Base-by-base conservation (phyloP, 2,329 filamentous ascomycete species). In the Didymella keratinophila region DNA sequence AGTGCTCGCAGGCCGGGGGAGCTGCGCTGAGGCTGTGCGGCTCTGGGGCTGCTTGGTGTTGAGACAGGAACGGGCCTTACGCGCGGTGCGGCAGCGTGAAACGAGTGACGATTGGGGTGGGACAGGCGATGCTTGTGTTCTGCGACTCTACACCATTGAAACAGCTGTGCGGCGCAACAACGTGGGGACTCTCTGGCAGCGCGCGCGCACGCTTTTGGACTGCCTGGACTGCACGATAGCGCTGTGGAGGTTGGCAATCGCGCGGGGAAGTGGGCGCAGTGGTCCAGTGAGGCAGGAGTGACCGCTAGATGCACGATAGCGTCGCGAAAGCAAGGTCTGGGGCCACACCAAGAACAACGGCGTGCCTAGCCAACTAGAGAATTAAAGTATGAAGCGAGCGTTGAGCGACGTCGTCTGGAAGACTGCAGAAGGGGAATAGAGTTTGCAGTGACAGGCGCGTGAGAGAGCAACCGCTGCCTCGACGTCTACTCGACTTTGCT, bases 61-160 rank as follows among this genome's bases (percentile, higher is more conserved):
- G 65, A 63, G 69, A 32, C 30, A 32, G 30, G 30, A 64, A 65
- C 63, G 63, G 64, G 60, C 56, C 58, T 47, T 68, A 66, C 47
- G 65, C 67, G 72, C 68, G 61, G 56, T 61, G 60, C 41, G 58
- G 53, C 59, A 56, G 62, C 52, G 56, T 68, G 65, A 70, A 73
- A 70, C 69, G 73, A 73, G 67, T 64, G 71, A 69, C 67, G 65
- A 66, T 62, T 66, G 66, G 53, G 53, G 61, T 55, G 56, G 62
- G 51, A 65, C 67, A 56, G 61, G 62, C 48, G 56, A 64, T 69
- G 67, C 64, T 71, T 67, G 73, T 65, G 58, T 62, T 63, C 56
- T 63, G 70, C 20, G 14, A 21, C 39, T 49, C 50, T 58, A 58
- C 56, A 42, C 73, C 73, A 53, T 53, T 6, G 44, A 47, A 41